Percentiles rank a stretch among this genome's conserved stretches.
Conservation (phyloP, 495 filamentous ascomycete genomes). For the Hamigera avellanea region DNA sequence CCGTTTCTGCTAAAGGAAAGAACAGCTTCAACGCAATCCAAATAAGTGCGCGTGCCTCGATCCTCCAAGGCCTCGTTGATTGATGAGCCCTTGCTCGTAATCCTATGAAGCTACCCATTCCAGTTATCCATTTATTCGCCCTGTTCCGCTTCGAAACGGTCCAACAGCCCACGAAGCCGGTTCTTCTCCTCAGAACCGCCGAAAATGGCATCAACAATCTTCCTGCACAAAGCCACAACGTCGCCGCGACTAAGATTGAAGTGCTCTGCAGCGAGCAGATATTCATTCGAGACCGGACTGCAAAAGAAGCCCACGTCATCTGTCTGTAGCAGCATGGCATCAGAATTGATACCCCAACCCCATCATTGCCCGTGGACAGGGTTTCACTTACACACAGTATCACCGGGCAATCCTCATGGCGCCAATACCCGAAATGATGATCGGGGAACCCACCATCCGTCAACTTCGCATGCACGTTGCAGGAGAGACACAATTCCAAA, state of each 20-base stretch:
- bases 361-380: background rate
- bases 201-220: slow-evolving; percentile 53
- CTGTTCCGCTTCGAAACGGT: slow-evolving; percentile 11
- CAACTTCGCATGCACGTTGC: slow-evolving; percentile 71
- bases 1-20: too few species aligned
- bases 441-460: slow-evolving; percentile 52
- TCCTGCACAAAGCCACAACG: slow-evolving; percentile 44
- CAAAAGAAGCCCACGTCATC: slow-evolving; percentile 82
- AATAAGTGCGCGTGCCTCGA: too few species aligned
- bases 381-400: slow-evolving; percentile 43
- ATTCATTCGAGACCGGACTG: slow-evolving; percentile 71
- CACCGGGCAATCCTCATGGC: slow-evolving; percentile 37
- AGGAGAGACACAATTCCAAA: slow-evolving; percentile 68
- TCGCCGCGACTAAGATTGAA: slow-evolving; percentile 47
- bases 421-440: slow-evolving; percentile 68
- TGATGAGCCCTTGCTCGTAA: too few species aligned
- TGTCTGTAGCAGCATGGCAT: slow-evolving; percentile 37
- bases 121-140: too few species aligned
- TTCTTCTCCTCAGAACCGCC: slow-evolving; percentile 48
- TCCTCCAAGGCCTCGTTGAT: too few species aligned
- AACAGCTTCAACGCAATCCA: too few species aligned
- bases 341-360: too few species aligned
- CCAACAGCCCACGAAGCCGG: slow-evolving; percentile 40
- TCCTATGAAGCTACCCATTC: too few species aligned
- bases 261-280: slow-evolving; percentile 58